Evolutionary conservation across 1,284 basidiomycete species (phyloP), one percentile per base, ranked within the genome.

Genomic region (Xerocomus minutiporus): DNA sequence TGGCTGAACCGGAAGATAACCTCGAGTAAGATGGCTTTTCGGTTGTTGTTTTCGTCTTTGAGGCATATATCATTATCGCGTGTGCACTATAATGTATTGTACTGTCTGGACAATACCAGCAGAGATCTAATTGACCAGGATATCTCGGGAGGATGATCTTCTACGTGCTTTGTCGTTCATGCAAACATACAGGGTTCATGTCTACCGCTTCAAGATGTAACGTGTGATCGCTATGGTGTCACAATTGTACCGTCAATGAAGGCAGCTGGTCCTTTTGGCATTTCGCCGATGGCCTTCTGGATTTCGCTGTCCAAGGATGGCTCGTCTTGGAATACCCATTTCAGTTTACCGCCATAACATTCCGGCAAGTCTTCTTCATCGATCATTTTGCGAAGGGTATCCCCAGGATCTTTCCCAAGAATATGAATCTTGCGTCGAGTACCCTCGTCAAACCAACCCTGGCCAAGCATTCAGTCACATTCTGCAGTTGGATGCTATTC

Each of bases 371-470:
- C 72, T 42, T 75, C 59, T 1, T 72, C 65, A 41, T 83, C 67
- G 28, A 90, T 77, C 43, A 88, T 67, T 31, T 74, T 72, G 13
- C 73, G 70, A 1, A 89, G 73, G 3, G 71, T 71, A 4, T 73
- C 66, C 4, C 77, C 78, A 4, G 79, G 75, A 54, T 83, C 77
- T 50, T 76, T 78, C 6, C 82, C 81, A 20, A 89, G 70, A 13
- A 90, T 74, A 60, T 85, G 79, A 23, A 90, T 80, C 72, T 90
- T 90, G 55, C 75, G 76, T 7, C 84, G 77, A 5, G 88, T 90
- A 43, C 78, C 80, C 65, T 86, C 83, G 61, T 90, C 88, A 63
- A 90, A 90, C 84, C 85, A 89, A 20, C 75, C 78, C 83, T 80
- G 31, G 3, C 53, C 35, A 38, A 31, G 68, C 34, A 51, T 36